Evolutionary conservation across 306 rosid species (phyloP).

Genomic region (Psophocarpus tetragonolobus): DNA sequence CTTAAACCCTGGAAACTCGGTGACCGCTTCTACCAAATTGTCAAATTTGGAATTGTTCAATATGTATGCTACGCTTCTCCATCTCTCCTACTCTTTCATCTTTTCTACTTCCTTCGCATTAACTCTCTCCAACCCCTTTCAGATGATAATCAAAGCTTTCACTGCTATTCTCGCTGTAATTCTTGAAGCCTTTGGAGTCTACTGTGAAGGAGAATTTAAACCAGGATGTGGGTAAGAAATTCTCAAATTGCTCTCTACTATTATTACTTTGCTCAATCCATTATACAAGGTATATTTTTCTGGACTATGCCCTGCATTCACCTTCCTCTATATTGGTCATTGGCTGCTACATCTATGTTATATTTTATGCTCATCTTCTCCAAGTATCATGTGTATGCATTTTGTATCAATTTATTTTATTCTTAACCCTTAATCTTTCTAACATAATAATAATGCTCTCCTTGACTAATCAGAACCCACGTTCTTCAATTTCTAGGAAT

Average conservation of each 20-base stretch:
- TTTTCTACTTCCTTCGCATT: conserved; percentile 19
- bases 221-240: conserved; percentile 85
- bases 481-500: background rate
- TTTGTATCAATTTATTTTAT: background rate
- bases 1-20: conserved; percentile 94
- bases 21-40: conserved; percentile 79
- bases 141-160: conserved; percentile 92
- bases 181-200: conserved; percentile 86
- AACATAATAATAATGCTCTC: background rate
- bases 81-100: conserved; percentile 18
- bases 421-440: background rate
- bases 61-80: conserved; percentile 78
- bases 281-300: background rate
- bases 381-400: background rate
- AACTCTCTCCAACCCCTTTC: conserved; percentile 41
- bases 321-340: background rate
- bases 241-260: background rate
- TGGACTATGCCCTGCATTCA: background rate
- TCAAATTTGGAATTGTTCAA: conserved; percentile 95
- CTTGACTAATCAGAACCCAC: background rate
- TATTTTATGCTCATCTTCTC: conserved; percentile 3
- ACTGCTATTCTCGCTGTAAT: conserved; percentile 79
- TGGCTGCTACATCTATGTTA: background rate
- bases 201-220: conserved; percentile 96
- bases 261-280: conserved; percentile 7